Percentiles rank a stretch among this genome's conserved stretches.
Evolutionary conservation across 306 rosid genomes (phyloP).

Genomic region (Pyrus betulifolia): DNA sequence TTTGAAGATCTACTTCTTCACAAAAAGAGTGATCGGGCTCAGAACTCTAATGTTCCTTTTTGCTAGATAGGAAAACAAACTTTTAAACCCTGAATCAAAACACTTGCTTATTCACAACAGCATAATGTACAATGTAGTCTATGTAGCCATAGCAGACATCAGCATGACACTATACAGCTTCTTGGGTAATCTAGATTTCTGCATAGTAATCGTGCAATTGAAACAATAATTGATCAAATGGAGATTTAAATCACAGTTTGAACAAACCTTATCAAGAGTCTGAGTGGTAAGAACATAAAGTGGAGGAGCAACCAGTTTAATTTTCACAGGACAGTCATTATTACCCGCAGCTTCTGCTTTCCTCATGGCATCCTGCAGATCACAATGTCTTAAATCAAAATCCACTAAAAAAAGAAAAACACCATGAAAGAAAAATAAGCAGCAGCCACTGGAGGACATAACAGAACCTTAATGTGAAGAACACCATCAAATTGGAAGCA

Average conservation of each 20-base stretch:
- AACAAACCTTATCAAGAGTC: constrained; percentile 92
- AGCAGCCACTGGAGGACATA: background rate
- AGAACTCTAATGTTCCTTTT: background rate
- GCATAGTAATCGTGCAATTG: background rate
- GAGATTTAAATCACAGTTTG: background rate
- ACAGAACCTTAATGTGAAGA: constrained; percentile 76
- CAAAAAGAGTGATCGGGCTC: background rate
- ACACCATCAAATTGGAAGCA: constrained; percentile 97
- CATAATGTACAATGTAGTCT: background rate
- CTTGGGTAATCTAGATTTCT: background rate
- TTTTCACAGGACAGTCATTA: constrained; percentile 89
- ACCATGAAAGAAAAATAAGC: background rate
- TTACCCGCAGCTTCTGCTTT: constrained; percentile 95
- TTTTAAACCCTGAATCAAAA: background rate
- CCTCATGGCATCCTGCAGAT: constrained; percentile 80
- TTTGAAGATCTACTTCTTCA: background rate
- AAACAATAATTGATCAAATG: background rate
- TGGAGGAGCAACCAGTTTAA: constrained; percentile 96
- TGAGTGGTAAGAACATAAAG: constrained; percentile 93
- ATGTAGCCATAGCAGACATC: background rate
- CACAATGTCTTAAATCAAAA: background rate
- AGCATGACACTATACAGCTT: background rate
- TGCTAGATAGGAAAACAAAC: background rate
- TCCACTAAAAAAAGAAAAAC: background rate
- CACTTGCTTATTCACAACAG: background rate